These are phyloP conservation scores for Paramecium sonneborni DNA, from an alignment of 73 alveolate genomes.

Conservation along the genomic window DNA sequence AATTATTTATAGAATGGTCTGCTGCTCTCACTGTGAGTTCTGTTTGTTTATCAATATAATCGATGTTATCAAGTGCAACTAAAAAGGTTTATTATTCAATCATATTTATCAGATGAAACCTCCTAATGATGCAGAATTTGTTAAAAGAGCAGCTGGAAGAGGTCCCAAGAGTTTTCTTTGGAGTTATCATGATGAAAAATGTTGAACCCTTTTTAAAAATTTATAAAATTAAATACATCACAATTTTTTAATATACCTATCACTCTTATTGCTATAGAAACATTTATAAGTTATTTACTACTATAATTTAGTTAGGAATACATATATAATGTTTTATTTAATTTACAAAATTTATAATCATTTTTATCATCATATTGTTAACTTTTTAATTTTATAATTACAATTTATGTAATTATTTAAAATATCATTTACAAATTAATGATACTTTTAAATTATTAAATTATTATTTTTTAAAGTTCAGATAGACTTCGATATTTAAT, in stretches of 20 bases:
- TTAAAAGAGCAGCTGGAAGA: conserved; percentile 73
- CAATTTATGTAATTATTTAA: no score
- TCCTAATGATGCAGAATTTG: conserved; percentile 78
- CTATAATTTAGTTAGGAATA: neutral
- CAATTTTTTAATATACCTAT: neutral
- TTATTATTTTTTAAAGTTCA: no score
- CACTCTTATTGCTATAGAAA: neutral
- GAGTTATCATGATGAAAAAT: conserved; percentile 72
- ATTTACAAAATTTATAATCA: no score
- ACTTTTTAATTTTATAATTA: no score
- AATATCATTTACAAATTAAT: no score
- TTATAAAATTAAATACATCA: neutral
- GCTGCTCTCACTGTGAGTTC: conserved; percentile 94
- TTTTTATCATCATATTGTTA: no score
- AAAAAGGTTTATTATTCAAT: conserved; percentile 60
- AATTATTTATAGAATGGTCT: conserved; percentile 77
- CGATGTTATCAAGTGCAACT: conserved; percentile 89
- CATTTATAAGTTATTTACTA: neutral
- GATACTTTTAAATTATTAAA: no score
- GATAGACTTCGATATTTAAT: no score
- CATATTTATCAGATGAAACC: conserved; percentile 71
- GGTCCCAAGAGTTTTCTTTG: conserved; percentile 85
- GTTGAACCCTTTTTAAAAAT: conserved; percentile 14
- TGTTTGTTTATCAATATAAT: conserved; percentile 85
- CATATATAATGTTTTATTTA: no score